Base-by-base conservation (phyloP, 2,329 filamentous ascomycete species). In the Penicillium palitans region DNA sequence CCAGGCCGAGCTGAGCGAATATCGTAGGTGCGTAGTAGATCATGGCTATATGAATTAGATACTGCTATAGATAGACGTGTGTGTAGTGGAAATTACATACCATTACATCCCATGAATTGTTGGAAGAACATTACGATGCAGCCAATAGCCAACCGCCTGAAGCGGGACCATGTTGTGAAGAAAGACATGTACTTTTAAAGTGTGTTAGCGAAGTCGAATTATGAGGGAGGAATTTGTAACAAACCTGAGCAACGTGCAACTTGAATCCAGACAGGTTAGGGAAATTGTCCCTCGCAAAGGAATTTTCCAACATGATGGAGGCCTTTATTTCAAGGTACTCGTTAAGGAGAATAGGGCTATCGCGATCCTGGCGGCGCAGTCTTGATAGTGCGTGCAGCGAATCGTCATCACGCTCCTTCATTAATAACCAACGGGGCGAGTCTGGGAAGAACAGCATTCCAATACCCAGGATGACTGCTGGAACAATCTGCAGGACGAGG, bases 381-480 rank as follows among this genome's bases (percentile, higher is more conserved):
- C 76, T 79, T 2, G 75, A 75, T 2, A 86, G 72, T 0, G 75
- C 76, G 12, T 68, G 58, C 8, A 84, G 70, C 0, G 79, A 78
- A 17, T 84, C 82, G 3, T 80, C 73, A 50, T 84, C 76, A 6
- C 79, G 76, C 37, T 78, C 78, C 52, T 78, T 75, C 63, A 77
- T 78, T 9, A 78, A 73, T 2, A 85, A 74, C 77, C 83, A 86
- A 25, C 84, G 77, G 0, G 84, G 84, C 0, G 83, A 84, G 55
- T 81, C 84, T 0, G 84, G 84, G 59, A 84, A 77, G 68, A 83
- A 82, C 6, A 74, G 31, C 64, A 79, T 77, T 9, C 76, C 76
- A 3, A 73, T 58, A 3, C 76, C 72, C 2, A 79, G 63, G 17
- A 73, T 63, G 0, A 78, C 47, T 1, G 76, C 76, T 0, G 76